Conservation (phyloP, 805 yeast genomes). For the Peterozyma toletana region DNA sequence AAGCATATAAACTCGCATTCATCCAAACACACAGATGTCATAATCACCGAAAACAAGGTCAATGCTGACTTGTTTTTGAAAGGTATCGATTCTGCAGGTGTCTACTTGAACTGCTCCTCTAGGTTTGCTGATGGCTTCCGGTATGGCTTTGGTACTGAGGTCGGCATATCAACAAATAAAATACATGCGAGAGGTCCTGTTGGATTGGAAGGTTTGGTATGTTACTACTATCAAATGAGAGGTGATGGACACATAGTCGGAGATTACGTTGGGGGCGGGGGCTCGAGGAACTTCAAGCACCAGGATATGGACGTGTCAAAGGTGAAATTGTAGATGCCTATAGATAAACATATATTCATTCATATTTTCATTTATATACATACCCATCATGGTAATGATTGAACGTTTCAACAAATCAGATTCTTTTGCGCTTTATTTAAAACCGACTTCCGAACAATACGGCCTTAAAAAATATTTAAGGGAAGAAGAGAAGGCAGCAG, state of each 20-base stretch:
- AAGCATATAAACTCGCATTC: slow-evolving; percentile 84
- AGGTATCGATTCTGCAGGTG: slow-evolving; percentile 92
- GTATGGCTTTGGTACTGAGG: slow-evolving; percentile 98
- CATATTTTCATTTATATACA: no score
- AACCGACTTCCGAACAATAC: no score
- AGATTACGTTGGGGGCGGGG: slow-evolving; percentile 92
- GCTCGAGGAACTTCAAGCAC: slow-evolving; percentile 70
- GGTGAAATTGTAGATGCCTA: slow-evolving; percentile 8
- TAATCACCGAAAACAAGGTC: slow-evolving; percentile 67
- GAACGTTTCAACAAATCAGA: no score
- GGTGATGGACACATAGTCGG: slow-evolving; percentile 93
- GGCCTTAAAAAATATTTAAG: no score
- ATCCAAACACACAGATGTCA: slow-evolving; percentile 93
- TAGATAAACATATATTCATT: no score
- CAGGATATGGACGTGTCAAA: slow-evolving; percentile 41
- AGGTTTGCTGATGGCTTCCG: slow-evolving; percentile 98
- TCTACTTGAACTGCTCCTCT: slow-evolving; percentile 96
- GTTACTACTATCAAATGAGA: slow-evolving; percentile 87
- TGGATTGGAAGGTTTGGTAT: slow-evolving; percentile 93
- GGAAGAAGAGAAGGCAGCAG: no score
- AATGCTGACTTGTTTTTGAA: slow-evolving; percentile 72
- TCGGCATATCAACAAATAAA: slow-evolving; percentile 94
- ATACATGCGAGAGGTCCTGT: slow-evolving; percentile 99
- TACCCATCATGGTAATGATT: no score
- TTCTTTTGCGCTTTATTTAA: no score